A percentile compares a stretch with the other conserved stretches of the same genome.
phyloP scores from a whole-genome alignment of 495 filamentous ascomycete species.

The Lasiosphaeria ovina region DNA sequence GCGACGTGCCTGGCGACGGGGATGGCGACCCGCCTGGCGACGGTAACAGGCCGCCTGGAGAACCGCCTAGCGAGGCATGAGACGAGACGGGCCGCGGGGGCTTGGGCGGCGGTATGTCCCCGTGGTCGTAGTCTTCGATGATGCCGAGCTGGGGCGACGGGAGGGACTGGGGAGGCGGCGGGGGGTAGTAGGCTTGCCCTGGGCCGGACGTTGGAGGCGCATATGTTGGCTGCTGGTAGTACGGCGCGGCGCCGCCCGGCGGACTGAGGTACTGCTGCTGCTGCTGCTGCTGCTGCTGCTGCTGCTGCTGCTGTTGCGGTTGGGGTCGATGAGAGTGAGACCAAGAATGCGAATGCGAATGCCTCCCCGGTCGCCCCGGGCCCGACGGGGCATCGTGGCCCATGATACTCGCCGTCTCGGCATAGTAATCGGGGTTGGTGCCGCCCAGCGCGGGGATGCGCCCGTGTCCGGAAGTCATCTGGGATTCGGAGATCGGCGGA shows the following conservation, averaged over 20 bases:
- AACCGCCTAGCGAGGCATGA: neutral
- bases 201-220: slow-evolving; percentile 1
- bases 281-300: neutral
- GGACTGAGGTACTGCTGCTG: neutral
- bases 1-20: neutral
- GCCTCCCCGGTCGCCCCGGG: neutral
- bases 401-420: slow-evolving; percentile 19
- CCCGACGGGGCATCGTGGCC: too few relatives aligned
- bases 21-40: too few relatives aligned
- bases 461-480: slow-evolving; percentile 6
- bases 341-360: neutral
- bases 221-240: slow-evolving; percentile 2
- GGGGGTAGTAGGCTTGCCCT: neutral
- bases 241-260: too few relatives aligned
- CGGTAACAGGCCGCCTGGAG: too few relatives aligned
- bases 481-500: too few relatives aligned
- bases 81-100: slow-evolving; percentile 11
- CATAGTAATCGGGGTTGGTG: slow-evolving; percentile 19
- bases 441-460: slow-evolving; percentile 13
- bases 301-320: slow-evolving; percentile 9
- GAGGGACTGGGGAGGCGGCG: neutral
- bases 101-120: slow-evolving; percentile 10
- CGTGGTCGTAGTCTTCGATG: neutral
- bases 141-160: neutral
- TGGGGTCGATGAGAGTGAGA: slow-evolving; percentile 6